These are phyloP conservation scores for Tetrastigma voinierianum DNA, from an alignment of 164 flowering plant genomes.

Conservation along the genomic window DNA sequence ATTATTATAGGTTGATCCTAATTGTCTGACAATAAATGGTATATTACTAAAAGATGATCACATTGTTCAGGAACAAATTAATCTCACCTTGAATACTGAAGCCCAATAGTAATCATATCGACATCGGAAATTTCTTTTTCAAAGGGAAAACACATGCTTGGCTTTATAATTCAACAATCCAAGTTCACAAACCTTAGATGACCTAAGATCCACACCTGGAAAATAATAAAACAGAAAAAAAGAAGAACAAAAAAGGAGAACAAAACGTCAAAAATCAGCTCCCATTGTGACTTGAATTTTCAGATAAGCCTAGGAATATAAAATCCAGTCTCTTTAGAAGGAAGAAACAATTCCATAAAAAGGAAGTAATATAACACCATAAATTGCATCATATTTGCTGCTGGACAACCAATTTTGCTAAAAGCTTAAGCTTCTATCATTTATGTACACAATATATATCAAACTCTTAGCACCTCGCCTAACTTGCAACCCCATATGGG, in stretches of 20 bases:
- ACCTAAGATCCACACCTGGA: conserved; percentile 89
- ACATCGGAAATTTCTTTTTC: conserved; percentile 67
- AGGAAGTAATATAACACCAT: neutral
- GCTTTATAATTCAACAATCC: conserved; percentile 75
- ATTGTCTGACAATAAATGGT: too few relatives aligned
- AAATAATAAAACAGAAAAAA: conserved; percentile 5
- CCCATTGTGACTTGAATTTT: neutral
- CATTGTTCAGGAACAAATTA: neutral
- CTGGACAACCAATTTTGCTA: neutral
- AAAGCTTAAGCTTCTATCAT: too few relatives aligned
- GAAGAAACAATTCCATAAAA: neutral
- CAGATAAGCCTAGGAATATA: neutral
- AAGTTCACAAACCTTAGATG: conserved; percentile 89
- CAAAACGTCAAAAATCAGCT: neutral
- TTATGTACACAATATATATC: too few relatives aligned
- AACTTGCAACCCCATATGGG: too few relatives aligned
- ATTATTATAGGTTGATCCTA: too few relatives aligned
- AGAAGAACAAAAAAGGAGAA: neutral
- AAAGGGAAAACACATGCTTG: conserved; percentile 58
- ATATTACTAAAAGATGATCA: neutral
- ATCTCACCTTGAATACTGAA: conserved; percentile 71
- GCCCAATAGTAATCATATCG: conserved; percentile 97
- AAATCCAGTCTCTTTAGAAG: neutral
- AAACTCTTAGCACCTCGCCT: too few relatives aligned
- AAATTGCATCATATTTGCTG: neutral